phyloP scores from a whole-genome alignment of 1,284 basidiomycete species.

The Cryptococcus maquisensis region DNA sequence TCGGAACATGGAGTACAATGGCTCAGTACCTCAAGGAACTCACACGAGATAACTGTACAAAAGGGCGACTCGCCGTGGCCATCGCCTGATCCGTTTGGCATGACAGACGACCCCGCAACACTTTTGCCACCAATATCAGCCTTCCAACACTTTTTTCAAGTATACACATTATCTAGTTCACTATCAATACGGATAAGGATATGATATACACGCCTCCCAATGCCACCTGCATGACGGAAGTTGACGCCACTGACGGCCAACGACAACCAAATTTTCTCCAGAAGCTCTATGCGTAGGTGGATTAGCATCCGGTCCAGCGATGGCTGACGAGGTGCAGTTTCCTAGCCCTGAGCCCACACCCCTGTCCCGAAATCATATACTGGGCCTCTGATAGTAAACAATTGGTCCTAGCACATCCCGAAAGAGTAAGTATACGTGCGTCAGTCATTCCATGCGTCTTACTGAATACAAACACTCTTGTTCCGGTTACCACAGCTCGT shows the following conservation, averaged over 20 bases:
- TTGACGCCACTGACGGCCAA: background rate
- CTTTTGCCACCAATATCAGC: no score
- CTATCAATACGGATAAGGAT: no score
- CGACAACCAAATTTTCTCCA: constrained; percentile 39
- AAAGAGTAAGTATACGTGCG: constrained; percentile 22
- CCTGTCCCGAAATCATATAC: constrained; percentile 39
- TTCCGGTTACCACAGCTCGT: constrained; percentile 24
- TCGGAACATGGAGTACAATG: no score
- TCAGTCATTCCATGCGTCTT: background rate
- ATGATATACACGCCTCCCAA: background rate
- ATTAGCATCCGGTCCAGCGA: background rate
- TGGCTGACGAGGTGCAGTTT: constrained; percentile 22
- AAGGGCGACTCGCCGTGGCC: no score
- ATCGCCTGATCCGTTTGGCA: no score
- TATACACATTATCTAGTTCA: no score
- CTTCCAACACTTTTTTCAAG: no score
- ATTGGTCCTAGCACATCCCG: constrained; percentile 41
- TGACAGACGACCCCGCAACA: no score
- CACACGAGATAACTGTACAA: no score
- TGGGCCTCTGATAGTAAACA: constrained; percentile 40
- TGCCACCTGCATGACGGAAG: background rate
- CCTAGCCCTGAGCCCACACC: constrained; percentile 33
- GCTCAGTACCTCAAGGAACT: no score
- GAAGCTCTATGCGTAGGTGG: constrained; percentile 40
- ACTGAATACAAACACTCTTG: background rate